Conservation (phyloP, 495 filamentous ascomycete species). For the Podospora fimiseda region DNA sequence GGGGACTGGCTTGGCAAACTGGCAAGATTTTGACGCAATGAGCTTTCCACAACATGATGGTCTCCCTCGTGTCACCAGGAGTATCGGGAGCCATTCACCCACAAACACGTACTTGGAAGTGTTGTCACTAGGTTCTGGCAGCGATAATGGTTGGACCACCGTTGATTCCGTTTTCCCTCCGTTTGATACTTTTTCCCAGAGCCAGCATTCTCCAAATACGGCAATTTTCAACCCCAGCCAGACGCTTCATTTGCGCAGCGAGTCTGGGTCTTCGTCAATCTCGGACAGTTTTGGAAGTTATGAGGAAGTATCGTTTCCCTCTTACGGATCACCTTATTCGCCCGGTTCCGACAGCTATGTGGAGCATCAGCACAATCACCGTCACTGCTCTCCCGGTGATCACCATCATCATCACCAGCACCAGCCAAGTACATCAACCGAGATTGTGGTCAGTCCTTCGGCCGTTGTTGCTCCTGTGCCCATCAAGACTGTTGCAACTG, state of each 20-base stretch:
- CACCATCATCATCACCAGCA: conserved; percentile 35
- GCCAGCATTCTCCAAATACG: conserved; percentile 43
- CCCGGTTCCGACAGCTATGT: conserved; percentile 58
- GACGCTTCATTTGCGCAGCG: conserved; percentile 74
- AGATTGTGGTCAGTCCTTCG: conserved; percentile 61
- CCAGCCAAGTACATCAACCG: conserved; percentile 37
- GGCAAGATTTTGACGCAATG: conserved; percentile 64
- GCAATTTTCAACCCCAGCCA: conserved; percentile 83
- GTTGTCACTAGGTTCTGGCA: conserved; percentile 68
- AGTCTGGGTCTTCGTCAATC: conserved; percentile 78
- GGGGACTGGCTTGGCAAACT: conserved; percentile 52
- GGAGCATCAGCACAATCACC: conserved; percentile 40
- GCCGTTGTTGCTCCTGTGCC: conserved; percentile 62
- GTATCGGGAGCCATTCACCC: conserved; percentile 70
- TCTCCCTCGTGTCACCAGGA: conserved; percentile 47
- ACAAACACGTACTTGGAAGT: conserved; percentile 79
- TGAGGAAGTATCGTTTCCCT: conserved; percentile 65
- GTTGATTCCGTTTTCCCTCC: conserved; percentile 52
- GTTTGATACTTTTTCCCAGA: conserved; percentile 42
- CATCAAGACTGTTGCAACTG: conserved; percentile 55
- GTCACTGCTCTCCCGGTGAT: conserved; percentile 45
- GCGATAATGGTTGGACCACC: conserved; percentile 77
- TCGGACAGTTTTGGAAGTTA: conserved; percentile 75
- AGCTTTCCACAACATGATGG: conserved; percentile 45
- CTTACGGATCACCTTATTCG: conserved; percentile 63